A percentile compares a stretch with the other conserved stretches of the same genome.
These are phyloP conservation scores for Suillus cothurnatus DNA, from an alignment of 768 basidiomycete genomes.

Conservation along the genomic window DNA sequence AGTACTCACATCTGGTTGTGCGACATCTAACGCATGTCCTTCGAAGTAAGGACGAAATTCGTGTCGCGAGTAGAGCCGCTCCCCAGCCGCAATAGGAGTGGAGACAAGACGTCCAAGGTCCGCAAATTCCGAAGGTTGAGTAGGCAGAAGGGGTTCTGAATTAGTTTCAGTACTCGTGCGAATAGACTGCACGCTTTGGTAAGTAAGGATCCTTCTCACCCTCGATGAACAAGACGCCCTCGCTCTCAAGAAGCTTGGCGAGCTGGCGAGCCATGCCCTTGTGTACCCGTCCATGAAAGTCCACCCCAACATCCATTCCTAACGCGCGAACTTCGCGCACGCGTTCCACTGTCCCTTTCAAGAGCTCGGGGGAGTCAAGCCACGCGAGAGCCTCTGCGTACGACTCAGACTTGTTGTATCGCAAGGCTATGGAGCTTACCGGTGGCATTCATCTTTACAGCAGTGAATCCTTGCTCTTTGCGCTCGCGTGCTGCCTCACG, in stretches of 20 bases:
- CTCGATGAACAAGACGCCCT: conserved; percentile 67
- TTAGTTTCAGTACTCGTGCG: background rate
- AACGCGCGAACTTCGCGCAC: conserved; percentile 52
- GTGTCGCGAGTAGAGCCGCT: conserved; percentile 60
- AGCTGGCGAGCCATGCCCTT: conserved; percentile 73
- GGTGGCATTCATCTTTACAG: conserved; percentile 74
- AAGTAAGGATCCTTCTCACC: conserved; percentile 30
- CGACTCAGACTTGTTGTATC: conserved; percentile 14
- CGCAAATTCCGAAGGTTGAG: conserved; percentile 62
- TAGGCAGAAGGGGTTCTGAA: conserved; percentile 58
- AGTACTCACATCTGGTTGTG: conserved; percentile 61
- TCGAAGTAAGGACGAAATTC: conserved; percentile 72
- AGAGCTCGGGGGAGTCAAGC: conserved; percentile 60
- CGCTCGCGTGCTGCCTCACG: conserved; percentile 51
- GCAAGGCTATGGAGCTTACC: conserved; percentile 32
- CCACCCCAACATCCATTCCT: conserved; percentile 65
- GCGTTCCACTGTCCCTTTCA: conserved; percentile 54
- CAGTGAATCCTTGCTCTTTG: conserved; percentile 65
- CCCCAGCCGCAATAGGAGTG: conserved; percentile 65
- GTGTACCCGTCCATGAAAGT: conserved; percentile 73
- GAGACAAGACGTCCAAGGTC: conserved; percentile 55
- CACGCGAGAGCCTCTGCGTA: conserved; percentile 41
- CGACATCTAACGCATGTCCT: conserved; percentile 63
- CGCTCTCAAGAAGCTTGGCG: conserved; percentile 58
- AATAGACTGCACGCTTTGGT: background rate